Evolutionary conservation across 1,139 yeast species (phyloP).

Genomic region (Hansenula sp.): DNA sequence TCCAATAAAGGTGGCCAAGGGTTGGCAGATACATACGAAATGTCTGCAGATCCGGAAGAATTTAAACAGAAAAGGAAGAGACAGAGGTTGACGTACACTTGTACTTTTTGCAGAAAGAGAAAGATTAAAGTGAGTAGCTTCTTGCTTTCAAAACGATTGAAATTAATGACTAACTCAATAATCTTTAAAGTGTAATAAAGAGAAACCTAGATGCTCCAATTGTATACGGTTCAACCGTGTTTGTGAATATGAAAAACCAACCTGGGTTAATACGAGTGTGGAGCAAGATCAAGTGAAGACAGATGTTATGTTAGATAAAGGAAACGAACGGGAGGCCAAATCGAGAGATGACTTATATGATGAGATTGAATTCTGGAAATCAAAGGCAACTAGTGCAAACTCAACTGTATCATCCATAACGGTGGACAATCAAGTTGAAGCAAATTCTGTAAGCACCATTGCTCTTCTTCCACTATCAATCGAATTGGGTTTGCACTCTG

Average conservation of each 20-base stretch:
- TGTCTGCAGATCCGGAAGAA: not conserved
- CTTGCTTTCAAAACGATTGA: too few relatives aligned
- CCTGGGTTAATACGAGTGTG: constrained; percentile 10
- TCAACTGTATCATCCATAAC: not conserved
- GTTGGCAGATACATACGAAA: not conserved
- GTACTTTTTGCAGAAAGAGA: constrained; percentile 15
- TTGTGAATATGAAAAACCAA: constrained; percentile 11
- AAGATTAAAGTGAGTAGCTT: constrained; percentile 12
- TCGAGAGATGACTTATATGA: not conserved
- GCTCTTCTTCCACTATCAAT: not conserved
- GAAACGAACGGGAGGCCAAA: not conserved
- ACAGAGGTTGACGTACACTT: constrained; percentile 16
- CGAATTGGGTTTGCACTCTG: not conserved
- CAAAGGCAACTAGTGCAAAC: not conserved
- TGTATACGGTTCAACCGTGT: constrained; percentile 9
- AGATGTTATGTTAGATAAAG: not conserved
- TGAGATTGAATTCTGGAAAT: constrained; percentile 1
- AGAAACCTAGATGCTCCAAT: constrained; percentile 11
- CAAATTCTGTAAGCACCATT: too few relatives aligned
- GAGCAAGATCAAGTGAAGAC: not conserved
- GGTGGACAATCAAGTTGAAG: too few relatives aligned
- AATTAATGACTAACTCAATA: not conserved
- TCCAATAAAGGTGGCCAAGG: not conserved
- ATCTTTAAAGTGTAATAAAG: constrained; percentile 10
- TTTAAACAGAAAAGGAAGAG: constrained; percentile 7